These are phyloP conservation scores for Eustoma russellianum DNA, from an alignment of 257 asterid species.

Conservation along the genomic window DNA sequence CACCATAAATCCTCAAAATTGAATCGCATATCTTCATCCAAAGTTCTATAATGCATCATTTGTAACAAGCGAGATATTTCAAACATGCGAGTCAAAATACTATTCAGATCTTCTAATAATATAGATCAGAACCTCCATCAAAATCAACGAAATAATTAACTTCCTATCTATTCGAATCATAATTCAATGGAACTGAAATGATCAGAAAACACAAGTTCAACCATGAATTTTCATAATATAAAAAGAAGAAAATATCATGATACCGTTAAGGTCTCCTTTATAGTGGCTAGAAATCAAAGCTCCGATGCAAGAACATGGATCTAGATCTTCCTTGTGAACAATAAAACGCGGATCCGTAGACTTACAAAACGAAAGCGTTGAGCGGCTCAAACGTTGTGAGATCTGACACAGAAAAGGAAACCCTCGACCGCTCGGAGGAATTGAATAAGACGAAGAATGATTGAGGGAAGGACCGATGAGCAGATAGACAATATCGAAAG, in stretches of 20 bases:
- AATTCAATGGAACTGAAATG: not conserved
- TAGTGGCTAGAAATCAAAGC: conserved; percentile 35
- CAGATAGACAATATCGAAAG: too few relatives aligned
- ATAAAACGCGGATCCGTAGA: conserved; percentile 18
- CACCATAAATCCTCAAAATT: too few relatives aligned
- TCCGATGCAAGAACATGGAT: conserved; percentile 46
- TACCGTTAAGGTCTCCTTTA: conserved; percentile 97
- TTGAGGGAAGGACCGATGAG: too few relatives aligned
- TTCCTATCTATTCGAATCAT: too few relatives aligned
- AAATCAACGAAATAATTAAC: not conserved
- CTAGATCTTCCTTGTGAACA: conserved; percentile 9
- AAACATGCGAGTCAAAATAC: conserved; percentile 13
- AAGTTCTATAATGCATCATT: conserved; percentile 13
- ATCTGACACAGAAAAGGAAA: conserved; percentile 33
- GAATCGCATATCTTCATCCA: conserved; percentile 35
- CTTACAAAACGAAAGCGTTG: conserved; percentile 16
- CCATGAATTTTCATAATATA: not conserved
- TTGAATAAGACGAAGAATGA: conserved; percentile 7
- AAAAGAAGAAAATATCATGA: conserved; percentile 2
- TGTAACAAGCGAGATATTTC: not conserved
- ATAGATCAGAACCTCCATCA: not conserved
- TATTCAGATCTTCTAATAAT: conserved; percentile 6
- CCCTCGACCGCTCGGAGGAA: conserved; percentile 36
- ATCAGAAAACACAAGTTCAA: not conserved
- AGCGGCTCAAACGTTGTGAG: conserved; percentile 24